phyloP scores from a whole-genome alignment of 2,329 filamentous ascomycete species.

The Coccinonectria pachysandricola region DNA sequence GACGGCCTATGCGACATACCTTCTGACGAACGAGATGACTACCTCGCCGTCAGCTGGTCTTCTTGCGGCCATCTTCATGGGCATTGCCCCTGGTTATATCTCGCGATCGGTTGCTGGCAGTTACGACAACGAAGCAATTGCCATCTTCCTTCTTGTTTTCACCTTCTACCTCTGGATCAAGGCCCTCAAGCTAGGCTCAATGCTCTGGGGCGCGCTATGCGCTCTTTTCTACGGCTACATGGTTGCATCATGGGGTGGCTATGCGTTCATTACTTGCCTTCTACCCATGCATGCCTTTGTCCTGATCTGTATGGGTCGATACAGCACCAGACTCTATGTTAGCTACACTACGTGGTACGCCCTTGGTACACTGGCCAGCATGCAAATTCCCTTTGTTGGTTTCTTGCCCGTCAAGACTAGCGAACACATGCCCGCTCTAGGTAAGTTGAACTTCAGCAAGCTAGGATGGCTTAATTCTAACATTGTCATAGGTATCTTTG shows the following conservation, averaged over 20 bases:
- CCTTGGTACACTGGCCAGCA: slow-evolving; percentile 87
- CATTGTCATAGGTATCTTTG: slow-evolving; percentile 88
- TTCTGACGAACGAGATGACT: slow-evolving; percentile 95
- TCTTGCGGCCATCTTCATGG: slow-evolving; percentile 91
- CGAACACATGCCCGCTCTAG: slow-evolving; percentile 95
- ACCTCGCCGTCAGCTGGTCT: slow-evolving; percentile 91
- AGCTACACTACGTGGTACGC: slow-evolving; percentile 98
- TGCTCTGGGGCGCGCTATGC: slow-evolving; percentile 90
- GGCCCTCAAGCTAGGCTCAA: slow-evolving; percentile 89
- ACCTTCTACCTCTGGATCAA: slow-evolving; percentile 99
- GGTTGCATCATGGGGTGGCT: slow-evolving; percentile 98
- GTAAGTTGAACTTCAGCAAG: no score
- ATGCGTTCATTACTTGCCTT: slow-evolving; percentile 98
- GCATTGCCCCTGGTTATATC: slow-evolving; percentile 94
- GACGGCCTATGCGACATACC: slow-evolving; percentile 85
- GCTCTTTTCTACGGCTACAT: slow-evolving; percentile 99
- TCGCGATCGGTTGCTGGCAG: slow-evolving; percentile 94
- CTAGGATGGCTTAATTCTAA: no score
- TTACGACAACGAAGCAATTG: slow-evolving; percentile 99
- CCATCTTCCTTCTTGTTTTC: slow-evolving; percentile 96
- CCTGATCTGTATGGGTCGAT: slow-evolving; percentile 91
- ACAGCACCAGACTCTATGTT: slow-evolving; percentile 88
- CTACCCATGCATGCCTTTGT: slow-evolving; percentile 91
- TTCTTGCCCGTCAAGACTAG: slow-evolving; percentile 94
- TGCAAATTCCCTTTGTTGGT: slow-evolving; percentile 98